Evolutionary conservation across 2,329 filamentous ascomycete species (phyloP).

Genomic region (Sordariomycetes sp.): DNA sequence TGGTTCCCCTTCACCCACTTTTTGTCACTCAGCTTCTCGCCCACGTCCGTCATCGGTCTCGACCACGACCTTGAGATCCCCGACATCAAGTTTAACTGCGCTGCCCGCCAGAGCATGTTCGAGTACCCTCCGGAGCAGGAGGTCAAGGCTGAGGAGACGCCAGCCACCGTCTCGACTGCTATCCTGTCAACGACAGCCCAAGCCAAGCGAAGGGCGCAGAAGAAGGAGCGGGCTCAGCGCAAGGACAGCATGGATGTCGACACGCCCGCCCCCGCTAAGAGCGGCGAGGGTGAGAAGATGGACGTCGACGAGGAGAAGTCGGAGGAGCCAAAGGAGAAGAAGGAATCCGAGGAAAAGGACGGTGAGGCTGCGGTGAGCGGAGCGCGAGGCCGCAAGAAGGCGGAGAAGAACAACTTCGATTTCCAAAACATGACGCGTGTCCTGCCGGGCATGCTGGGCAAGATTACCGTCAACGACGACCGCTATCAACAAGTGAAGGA

Average conservation of each 20-base stretch:
- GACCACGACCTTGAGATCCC: slow-evolving; percentile 92
- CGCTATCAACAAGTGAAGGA: slow-evolving; percentile 88
- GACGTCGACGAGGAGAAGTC: slow-evolving; percentile 61
- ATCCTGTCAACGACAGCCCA: slow-evolving; percentile 95
- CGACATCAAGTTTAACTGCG: slow-evolving; percentile 91
- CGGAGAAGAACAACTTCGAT: slow-evolving; percentile 94
- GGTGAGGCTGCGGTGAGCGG: too few relatives aligned
- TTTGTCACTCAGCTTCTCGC: slow-evolving; percentile 90
- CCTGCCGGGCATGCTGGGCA: slow-evolving; percentile 86
- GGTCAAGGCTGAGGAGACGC: slow-evolving; percentile 87
- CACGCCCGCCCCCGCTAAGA: slow-evolving; percentile 47
- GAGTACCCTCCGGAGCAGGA: slow-evolving; percentile 97
- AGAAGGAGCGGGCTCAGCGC: slow-evolving; percentile 83
- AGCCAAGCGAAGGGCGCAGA: slow-evolving; percentile 87
- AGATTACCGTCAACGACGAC: slow-evolving; percentile 82
- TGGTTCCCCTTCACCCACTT: slow-evolving; percentile 99
- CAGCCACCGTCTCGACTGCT: slow-evolving; percentile 88
- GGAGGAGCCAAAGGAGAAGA: slow-evolving; percentile 32
- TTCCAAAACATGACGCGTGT: slow-evolving; percentile 96
- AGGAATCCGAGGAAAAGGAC: slow-evolving; percentile 50
- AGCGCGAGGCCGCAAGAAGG: slow-evolving; percentile 97
- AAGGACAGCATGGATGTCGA: slow-evolving; percentile 96
- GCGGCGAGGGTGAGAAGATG: slow-evolving; percentile 77
- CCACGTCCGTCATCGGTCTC: slow-evolving; percentile 89
- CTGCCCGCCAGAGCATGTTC: slow-evolving; percentile 88